Percentiles rank a stretch among this genome's conserved stretches.
These are phyloP conservation scores for Ashbya aceris DNA, from an alignment of 1,139 yeast genomes.

Conservation along the genomic window DNA sequence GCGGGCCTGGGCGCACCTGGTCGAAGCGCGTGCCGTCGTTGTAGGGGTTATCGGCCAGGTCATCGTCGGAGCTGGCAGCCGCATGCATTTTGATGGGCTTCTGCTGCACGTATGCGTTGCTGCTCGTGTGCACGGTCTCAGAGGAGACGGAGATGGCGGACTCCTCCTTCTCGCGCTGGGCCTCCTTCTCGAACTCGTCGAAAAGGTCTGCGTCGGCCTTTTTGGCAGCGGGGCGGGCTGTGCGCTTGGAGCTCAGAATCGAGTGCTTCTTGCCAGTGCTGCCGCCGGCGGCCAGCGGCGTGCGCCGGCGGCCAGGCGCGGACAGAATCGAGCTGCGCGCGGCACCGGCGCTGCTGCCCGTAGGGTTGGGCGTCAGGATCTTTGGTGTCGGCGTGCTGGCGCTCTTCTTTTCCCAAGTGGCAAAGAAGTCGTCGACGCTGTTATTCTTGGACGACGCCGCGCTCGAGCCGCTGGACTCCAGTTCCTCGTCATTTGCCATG, in stretches of 20 bases:
- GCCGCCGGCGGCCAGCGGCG: slow-evolving; percentile 10
- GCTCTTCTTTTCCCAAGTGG: slow-evolving; percentile 78
- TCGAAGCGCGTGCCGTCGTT: slow-evolving; percentile 10
- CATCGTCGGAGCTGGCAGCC: background rate
- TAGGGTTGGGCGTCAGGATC: slow-evolving; percentile 16
- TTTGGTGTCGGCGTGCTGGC: slow-evolving; percentile 15
- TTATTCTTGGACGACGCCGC: slow-evolving; percentile 33
- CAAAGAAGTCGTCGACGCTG: slow-evolving; percentile 76
- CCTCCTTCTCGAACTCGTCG: slow-evolving; percentile 83
- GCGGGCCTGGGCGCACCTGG: slow-evolving; percentile 10
- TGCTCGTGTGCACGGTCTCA: background rate
- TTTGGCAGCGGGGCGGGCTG: slow-evolving; percentile 52
- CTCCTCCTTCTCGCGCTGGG: slow-evolving; percentile 56
- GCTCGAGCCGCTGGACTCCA: slow-evolving; percentile 27
- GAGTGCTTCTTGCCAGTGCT: slow-evolving; percentile 27
- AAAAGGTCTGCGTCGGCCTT: slow-evolving; percentile 46
- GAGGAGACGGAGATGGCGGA: slow-evolving; percentile 29
- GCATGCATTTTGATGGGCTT: slow-evolving; percentile 7
- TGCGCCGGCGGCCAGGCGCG: slow-evolving; percentile 11
- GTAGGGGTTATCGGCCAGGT: slow-evolving; percentile 7
- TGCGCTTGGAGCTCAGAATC: slow-evolving; percentile 36
- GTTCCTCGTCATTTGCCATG: slow-evolving; percentile 45
- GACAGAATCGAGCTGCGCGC: slow-evolving; percentile 6
- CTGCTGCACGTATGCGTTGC: background rate
- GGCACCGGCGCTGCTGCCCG: slow-evolving; percentile 11